These are phyloP conservation scores for Coemansia sp. DNA, from an alignment of 192 early-diverging fungal genomes.

Conservation along the genomic window DNA sequence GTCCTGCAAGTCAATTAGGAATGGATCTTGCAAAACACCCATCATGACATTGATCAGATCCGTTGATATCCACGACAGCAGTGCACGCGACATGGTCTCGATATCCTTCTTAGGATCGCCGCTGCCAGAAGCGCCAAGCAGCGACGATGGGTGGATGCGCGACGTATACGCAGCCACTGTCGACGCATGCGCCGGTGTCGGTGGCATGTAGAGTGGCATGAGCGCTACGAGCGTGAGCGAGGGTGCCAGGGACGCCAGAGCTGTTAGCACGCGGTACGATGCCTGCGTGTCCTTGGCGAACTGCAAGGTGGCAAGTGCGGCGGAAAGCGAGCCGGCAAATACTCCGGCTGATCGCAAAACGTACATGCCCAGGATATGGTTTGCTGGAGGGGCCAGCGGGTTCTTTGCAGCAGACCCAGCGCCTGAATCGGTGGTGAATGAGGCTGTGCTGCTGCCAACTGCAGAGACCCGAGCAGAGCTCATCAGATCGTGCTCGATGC, in stretches of 20 bases:
- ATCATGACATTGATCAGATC: slow-evolving; percentile 4
- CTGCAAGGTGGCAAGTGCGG: slow-evolving; percentile 6
- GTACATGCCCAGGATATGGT: slow-evolving; percentile 9
- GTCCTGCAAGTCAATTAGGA: slow-evolving; percentile 25
- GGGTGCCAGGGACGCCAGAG: slow-evolving; percentile 17
- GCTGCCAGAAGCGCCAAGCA: background rate
- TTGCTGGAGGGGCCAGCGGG: background rate
- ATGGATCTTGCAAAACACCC: slow-evolving; percentile 11
- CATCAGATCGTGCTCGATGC: slow-evolving; percentile 32
- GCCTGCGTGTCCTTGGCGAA: slow-evolving; percentile 19
- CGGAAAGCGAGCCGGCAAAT: slow-evolving; percentile 8
- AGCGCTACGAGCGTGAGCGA: slow-evolving; percentile 18
- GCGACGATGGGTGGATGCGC: slow-evolving; percentile 10
- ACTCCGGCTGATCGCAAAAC: background rate
- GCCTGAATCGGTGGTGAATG: background rate
- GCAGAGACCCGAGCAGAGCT: slow-evolving; percentile 5
- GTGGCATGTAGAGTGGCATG: slow-evolving; percentile 22
- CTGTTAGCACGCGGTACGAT: slow-evolving; percentile 1
- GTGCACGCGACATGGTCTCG: slow-evolving; percentile 2
- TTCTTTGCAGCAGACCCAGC: background rate
- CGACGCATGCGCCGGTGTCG: slow-evolving; percentile 29
- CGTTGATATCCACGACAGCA: slow-evolving; percentile 12
- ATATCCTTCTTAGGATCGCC: too few relatives aligned
- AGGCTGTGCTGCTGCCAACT: background rate
- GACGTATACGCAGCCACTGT: slow-evolving; percentile 9